A percentile compares a stretch with the other conserved stretches of the same genome.
Evolutionary conservation across 768 basidiomycete genomes (phyloP).

Genomic region (Scleroderma bovista): DNA sequence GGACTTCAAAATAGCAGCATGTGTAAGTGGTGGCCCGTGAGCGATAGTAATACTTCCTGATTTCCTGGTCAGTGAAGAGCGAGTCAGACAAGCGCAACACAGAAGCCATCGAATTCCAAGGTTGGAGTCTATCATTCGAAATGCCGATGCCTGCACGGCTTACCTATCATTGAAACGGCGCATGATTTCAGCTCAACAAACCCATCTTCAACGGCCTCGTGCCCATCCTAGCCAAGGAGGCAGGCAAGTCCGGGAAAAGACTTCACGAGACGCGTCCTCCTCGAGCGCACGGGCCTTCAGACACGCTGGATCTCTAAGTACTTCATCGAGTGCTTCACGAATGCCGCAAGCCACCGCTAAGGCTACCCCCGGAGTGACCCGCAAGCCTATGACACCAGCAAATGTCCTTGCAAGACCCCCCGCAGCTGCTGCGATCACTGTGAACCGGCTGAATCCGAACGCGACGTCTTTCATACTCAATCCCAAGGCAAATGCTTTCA

Average conservation of each 20-base stretch:
- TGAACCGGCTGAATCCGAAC: conserved; percentile 75
- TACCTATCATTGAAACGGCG: not conserved
- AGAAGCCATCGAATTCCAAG: conserved; percentile 92
- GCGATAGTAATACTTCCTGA: too few relatives aligned
- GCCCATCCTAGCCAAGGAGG: conserved; percentile 88
- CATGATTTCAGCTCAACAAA: conserved; percentile 66
- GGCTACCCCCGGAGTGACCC: conserved; percentile 20
- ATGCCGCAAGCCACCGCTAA: conserved; percentile 30
- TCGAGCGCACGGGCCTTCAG: conserved; percentile 66
- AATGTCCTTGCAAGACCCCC: conserved; percentile 22
- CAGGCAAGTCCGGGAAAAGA: conserved; percentile 83
- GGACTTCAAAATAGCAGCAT: too few relatives aligned
- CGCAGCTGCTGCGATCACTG: conserved; percentile 32
- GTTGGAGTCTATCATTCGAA: conserved; percentile 36
- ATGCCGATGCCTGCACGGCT: not conserved
- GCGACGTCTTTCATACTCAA: conserved; percentile 91
- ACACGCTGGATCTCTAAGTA: conserved; percentile 32
- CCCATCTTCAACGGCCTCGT: conserved; percentile 94
- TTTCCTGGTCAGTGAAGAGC: too few relatives aligned
- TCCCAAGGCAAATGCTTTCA: conserved; percentile 71
- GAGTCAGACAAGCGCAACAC: conserved; percentile 95
- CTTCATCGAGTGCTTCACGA: conserved; percentile 45
- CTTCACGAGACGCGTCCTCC: conserved; percentile 61
- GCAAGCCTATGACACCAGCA: conserved; percentile 24
- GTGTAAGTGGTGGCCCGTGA: too few relatives aligned